Base-by-base conservation (phyloP, 306 rosid species). In the Clitoria ternatea region DNA sequence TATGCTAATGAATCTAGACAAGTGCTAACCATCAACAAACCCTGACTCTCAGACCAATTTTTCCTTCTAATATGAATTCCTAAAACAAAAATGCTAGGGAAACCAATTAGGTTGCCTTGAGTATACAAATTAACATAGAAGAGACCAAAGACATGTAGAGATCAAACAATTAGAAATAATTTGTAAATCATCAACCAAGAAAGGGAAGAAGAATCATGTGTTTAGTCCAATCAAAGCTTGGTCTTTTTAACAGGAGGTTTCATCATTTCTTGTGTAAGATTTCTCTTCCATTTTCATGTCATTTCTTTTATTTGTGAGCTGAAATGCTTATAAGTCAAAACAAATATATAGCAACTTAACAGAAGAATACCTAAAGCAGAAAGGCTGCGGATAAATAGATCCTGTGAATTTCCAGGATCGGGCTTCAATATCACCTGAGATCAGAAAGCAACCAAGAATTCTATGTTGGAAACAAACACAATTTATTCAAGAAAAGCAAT, bases 371-470 rank as follows among this genome's bases (percentile, higher is more conserved):
- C 97, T 88, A 93, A 63, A 72, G 98, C 97, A 35, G 98, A 87
- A 43, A 93, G 83, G 85, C 98, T 93, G 70, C 60, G 77, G 57
- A 93, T 90, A 71, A 84, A 90, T 80, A 93, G 96, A 80, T 90
- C 98, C 85, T 90, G 98, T 0, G 98, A 90, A 78, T 93, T 93
- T 81, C 97, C 98, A 77, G 98, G 98, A 81, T 93, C 98, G 70
- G 98, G 98, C 91, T 93, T 88, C 79, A 93, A 80, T 76, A 93
- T 93, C 72, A 93, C 98, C 97, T 87, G 87, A 79, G 47, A 64
- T 69, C 60, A 69, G 18, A 86, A 72, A 35, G 45, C 39, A 77
- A 63, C 67, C 22, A 36, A 45, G 26, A 77, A 53, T 30, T 59
- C 54, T 71, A 52, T 13, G 56, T 39, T 17, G 27, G 57, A 78